phyloP scores from a whole-genome alignment of 208 protist species.

The Phytomonas sp. region DNA sequence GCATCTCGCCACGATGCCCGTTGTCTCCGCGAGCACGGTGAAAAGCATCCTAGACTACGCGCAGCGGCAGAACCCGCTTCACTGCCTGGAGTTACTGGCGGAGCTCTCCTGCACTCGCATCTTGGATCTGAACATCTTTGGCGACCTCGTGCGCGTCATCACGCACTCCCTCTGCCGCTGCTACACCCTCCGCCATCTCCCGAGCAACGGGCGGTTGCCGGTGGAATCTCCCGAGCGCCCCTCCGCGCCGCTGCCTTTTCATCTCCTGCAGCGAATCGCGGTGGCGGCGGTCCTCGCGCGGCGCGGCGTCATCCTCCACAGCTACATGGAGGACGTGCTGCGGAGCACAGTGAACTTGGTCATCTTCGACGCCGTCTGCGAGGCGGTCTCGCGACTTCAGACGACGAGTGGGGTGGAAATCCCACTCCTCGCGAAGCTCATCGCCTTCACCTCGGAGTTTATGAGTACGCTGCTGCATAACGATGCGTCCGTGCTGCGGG shows the following conservation, averaged over 20 bases:
- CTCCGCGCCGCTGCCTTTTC: not conserved
- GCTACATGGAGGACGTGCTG: slow-evolving; percentile 66
- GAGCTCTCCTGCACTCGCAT: slow-evolving; percentile 73
- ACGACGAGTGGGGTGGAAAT: slow-evolving; percentile 37
- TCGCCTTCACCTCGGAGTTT: slow-evolving; percentile 64
- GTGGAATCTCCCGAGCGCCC: slow-evolving; percentile 9
- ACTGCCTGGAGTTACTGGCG: slow-evolving; percentile 57
- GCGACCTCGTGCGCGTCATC: slow-evolving; percentile 57
- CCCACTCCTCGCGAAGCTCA: slow-evolving; percentile 50
- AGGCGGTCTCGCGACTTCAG: slow-evolving; percentile 63
- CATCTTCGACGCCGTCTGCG: slow-evolving; percentile 80
- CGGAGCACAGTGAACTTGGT: slow-evolving; percentile 78
- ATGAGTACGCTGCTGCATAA: slow-evolving; percentile 44
- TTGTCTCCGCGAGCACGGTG: slow-evolving; percentile 47
- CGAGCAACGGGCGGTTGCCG: slow-evolving; percentile 63
- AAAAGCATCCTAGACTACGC: slow-evolving; percentile 48
- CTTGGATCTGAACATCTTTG: slow-evolving; percentile 46
- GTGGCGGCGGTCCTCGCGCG: slow-evolving; percentile 53
- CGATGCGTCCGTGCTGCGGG: slow-evolving; percentile 64
- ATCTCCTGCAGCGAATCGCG: slow-evolving; percentile 42
- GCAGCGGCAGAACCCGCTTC: slow-evolving; percentile 42
- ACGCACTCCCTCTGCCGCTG: slow-evolving; percentile 46
- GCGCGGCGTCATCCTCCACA: slow-evolving; percentile 68
- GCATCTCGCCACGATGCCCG: slow-evolving; percentile 54
- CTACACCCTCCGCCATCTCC: slow-evolving; percentile 73